A percentile compares a stretch with the other conserved stretches of the same genome.
phyloP scores from a whole-genome alignment of 495 filamentous ascomycete genomes.

The Daldinia bambusicola region DNA sequence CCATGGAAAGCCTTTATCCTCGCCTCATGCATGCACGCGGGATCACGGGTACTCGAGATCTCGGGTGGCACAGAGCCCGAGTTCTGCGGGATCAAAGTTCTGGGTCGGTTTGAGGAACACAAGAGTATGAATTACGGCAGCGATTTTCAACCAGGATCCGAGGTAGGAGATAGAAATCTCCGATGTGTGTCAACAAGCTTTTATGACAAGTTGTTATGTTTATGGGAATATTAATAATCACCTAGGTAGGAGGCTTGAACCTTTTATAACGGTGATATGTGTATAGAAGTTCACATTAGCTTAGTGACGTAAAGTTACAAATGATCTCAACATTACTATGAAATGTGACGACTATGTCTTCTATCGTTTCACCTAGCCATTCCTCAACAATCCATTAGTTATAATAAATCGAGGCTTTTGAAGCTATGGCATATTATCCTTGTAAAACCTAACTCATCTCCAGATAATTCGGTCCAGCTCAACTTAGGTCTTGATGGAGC shows the following conservation, averaged over 20 bases:
- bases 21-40: conserved; percentile 94
- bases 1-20: conserved; percentile 66
- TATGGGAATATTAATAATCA: conserved; percentile 69
- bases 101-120: conserved; percentile 85
- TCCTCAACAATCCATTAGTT: too few species aligned
- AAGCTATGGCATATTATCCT: background rate
- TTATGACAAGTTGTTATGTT: conserved; percentile 82
- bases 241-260: too few species aligned
- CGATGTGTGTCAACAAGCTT: conserved; percentile 84
- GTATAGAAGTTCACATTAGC: background rate
- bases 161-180: conserved; percentile 44
- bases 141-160: conserved; percentile 67
- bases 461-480: background rate
- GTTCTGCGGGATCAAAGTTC: conserved; percentile 70
- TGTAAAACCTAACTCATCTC: background rate
- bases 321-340: too few species aligned
- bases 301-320: too few species aligned
- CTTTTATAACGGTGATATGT: background rate
- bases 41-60: conserved; percentile 73
- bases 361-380: too few species aligned
- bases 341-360: too few species aligned
- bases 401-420: too few species aligned
- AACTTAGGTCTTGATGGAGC: background rate
- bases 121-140: conserved; percentile 96
- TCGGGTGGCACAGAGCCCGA: conserved; percentile 41